Conservation (phyloP, 768 basidiomycete genomes). For the Hericium alpestre region DNA sequence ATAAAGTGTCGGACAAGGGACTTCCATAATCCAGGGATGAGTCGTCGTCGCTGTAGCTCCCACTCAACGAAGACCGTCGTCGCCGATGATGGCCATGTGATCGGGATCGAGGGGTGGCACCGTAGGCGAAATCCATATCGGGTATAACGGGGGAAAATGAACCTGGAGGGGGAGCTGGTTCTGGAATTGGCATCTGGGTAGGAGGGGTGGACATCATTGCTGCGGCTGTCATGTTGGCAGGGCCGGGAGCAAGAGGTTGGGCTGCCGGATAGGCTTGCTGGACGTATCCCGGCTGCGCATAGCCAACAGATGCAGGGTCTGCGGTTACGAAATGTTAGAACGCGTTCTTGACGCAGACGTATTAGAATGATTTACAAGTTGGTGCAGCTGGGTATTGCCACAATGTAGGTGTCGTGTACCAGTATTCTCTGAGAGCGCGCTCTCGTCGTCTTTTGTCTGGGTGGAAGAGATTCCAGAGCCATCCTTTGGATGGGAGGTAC, state of each 20-base stretch:
- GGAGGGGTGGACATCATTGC: background rate
- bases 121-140: background rate
- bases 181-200: background rate
- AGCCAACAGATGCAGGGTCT: too few relatives aligned
- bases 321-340: too few relatives aligned
- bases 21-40: background rate
- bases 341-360: background rate
- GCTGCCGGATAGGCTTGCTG: background rate
- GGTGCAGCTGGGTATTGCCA: background rate
- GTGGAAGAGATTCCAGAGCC: background rate
- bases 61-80: background rate
- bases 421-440: background rate
- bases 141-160: background rate
- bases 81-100: background rate
- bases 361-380: background rate
- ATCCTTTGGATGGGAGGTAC: background rate
- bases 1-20: background rate
- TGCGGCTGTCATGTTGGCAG: background rate
- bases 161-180: background rate
- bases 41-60: background rate
- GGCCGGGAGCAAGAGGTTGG: background rate
- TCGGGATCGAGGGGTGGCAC: background rate
- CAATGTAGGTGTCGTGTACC: background rate
- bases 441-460: background rate
- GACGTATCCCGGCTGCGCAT: too few relatives aligned